Percentiles rank a stretch among this genome's conserved stretches.
Evolutionary conservation across 1,139 yeast species (phyloP).

Genomic region (Zygoascus meyerae): DNA sequence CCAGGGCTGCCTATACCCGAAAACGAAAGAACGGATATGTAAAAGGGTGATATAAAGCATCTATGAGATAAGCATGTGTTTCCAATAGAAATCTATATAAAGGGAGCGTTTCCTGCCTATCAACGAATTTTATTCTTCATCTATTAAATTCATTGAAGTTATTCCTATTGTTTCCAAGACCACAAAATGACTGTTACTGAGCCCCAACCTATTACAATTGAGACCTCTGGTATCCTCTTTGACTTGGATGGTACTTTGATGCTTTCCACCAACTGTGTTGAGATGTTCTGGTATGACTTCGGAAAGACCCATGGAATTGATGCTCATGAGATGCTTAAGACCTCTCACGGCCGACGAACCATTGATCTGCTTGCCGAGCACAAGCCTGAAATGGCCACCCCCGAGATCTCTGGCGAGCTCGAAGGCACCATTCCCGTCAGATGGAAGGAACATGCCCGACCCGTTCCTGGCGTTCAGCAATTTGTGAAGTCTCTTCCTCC

Average conservation of each 20-base stretch:
- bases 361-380: constrained; percentile 68
- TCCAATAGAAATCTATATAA: too few species aligned
- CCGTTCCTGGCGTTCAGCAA: constrained; percentile 69
- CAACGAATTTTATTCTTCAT: too few species aligned
- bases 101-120: too few species aligned
- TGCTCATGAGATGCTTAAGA: constrained; percentile 63
- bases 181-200: constrained; percentile 9
- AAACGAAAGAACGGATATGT: too few species aligned
- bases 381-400: constrained; percentile 69
- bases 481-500: constrained; percentile 45
- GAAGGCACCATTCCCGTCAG: constrained; percentile 69
- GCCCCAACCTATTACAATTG: constrained; percentile 17
- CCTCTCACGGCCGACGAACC: constrained; percentile 80
- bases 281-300: constrained; percentile 72
- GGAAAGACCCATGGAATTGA: constrained; percentile 67
- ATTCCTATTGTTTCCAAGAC: not conserved
- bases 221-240: constrained; percentile 44
- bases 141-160: not conserved
- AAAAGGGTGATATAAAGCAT: too few species aligned
- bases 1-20: too few species aligned
- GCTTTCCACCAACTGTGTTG: constrained; percentile 75
- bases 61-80: too few species aligned
- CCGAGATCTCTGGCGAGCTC: constrained; percentile 58
- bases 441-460: constrained; percentile 63
- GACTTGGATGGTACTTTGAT: constrained; percentile 86